These are phyloP conservation scores for Lasiodiplodia theobromae DNA, from an alignment of 2,329 filamentous ascomycete species.

Conservation along the genomic window DNA sequence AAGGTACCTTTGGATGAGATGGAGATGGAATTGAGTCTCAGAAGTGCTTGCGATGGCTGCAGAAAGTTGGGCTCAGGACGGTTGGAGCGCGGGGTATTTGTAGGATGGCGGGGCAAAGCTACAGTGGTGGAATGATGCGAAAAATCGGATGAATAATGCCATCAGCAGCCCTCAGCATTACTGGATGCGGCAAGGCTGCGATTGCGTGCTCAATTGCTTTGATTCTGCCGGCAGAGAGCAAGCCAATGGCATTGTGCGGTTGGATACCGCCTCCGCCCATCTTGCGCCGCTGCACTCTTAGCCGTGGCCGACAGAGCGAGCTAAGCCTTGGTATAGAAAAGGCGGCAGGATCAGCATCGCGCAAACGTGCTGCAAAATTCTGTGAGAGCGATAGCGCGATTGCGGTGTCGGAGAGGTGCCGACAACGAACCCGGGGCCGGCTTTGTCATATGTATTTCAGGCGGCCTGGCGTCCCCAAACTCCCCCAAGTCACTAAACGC, in stretches of 20 bases:
- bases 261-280: constrained; percentile 6
- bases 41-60: not conserved
- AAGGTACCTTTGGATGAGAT: not conserved
- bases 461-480: not conserved
- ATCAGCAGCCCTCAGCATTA: constrained; percentile 5
- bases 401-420: not conserved
- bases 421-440: not conserved
- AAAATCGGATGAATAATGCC: constrained; percentile 28
- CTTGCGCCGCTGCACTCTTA: not conserved
- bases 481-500: not conserved
- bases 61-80: not conserved
- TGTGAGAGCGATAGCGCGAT: constrained; percentile 4
- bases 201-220: constrained; percentile 18
- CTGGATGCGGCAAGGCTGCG: constrained; percentile 19
- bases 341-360: constrained; percentile 24
- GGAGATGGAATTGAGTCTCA: not conserved
- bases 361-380: constrained; percentile 11
- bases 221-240: constrained; percentile 1
- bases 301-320: not conserved
- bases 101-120: constrained; percentile 17
- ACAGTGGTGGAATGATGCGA: constrained; percentile 26
- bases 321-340: constrained; percentile 19
- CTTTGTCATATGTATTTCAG: not conserved
- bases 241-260: not conserved
- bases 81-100: constrained; percentile 26